Evolutionary conservation across 1,284 basidiomycete species (phyloP).

Genomic region (Gomphus sp.): DNA sequence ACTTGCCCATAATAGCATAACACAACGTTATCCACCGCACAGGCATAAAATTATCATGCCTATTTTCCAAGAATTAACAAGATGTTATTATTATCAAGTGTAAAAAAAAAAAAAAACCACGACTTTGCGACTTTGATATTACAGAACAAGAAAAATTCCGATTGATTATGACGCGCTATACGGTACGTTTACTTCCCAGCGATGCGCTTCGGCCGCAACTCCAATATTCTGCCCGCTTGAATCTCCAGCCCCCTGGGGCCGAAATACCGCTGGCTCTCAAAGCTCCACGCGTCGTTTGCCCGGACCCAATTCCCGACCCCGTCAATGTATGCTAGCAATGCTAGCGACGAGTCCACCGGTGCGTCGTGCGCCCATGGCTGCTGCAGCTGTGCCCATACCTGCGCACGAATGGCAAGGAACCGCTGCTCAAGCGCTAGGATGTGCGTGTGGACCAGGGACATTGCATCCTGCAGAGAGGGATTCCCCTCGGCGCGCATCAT

Average conservation of each 20-base stretch:
- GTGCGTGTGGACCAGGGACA: constrained; percentile 23
- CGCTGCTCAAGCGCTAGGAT: constrained; percentile 19
- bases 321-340: constrained; percentile 25
- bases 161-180: too few relatives aligned
- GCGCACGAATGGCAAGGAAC: constrained; percentile 17
- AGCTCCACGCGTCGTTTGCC: constrained; percentile 32
- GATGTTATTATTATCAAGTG: too few relatives aligned
- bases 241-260: constrained; percentile 25
- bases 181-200: too few relatives aligned
- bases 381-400: not conserved
- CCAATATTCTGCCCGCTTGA: constrained; percentile 12
- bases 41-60: too few relatives aligned
- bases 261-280: constrained; percentile 34
- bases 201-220: constrained; percentile 11
- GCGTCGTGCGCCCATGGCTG: constrained; percentile 20
- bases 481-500: constrained; percentile 29
- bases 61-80: too few relatives aligned
- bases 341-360: constrained; percentile 20
- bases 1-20: too few relatives aligned
- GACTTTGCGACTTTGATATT: too few relatives aligned
- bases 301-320: constrained; percentile 36
- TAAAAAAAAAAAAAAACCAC: too few relatives aligned
- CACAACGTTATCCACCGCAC: too few relatives aligned
- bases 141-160: too few relatives aligned
- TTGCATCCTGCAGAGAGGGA: constrained; percentile 23